Conservation (phyloP, 495 filamentous ascomycete species). For the Echria macrotheca region DNA sequence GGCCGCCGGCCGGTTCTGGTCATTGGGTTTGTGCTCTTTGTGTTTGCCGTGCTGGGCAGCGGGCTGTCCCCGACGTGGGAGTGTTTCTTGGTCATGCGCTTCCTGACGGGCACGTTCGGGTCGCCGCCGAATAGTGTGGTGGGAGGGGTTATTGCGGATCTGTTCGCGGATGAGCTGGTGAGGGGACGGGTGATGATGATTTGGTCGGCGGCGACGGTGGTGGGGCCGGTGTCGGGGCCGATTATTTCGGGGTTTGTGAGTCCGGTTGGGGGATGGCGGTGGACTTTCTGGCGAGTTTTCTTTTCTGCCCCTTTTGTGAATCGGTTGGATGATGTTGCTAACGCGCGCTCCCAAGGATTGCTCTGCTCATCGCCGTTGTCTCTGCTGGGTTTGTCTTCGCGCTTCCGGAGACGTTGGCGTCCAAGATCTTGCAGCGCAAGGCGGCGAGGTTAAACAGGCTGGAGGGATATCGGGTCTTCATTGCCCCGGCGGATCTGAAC, state of each 20-base stretch:
- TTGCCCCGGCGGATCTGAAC: conserved; percentile 17
- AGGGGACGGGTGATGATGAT: conserved; percentile 28
- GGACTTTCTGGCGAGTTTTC: conserved; percentile 47
- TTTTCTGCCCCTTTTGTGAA: background rate
- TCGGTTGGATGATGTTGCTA: background rate
- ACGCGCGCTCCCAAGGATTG: conserved; percentile 18
- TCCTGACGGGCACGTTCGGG: conserved; percentile 59
- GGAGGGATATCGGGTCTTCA: conserved; percentile 9
- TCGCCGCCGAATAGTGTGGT: conserved; percentile 74
- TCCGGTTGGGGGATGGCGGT: conserved; percentile 38
- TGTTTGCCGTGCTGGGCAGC: conserved; percentile 68
- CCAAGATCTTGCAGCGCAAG: conserved; percentile 40
- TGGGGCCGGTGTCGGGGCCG: conserved; percentile 43
- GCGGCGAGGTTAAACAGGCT: conserved; percentile 45
- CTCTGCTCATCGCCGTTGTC: conserved; percentile 40
- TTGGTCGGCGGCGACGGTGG: conserved; percentile 23
- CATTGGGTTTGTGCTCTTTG: conserved; percentile 59
- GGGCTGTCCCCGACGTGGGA: conserved; percentile 56
- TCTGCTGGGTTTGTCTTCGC: conserved; percentile 25
- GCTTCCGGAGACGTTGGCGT: conserved; percentile 48
- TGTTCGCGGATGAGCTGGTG: conserved; percentile 40
- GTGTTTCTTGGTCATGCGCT: conserved; percentile 23
- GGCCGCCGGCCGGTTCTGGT: conserved; percentile 70
- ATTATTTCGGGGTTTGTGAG: conserved; percentile 41
- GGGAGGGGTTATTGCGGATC: conserved; percentile 76